These are phyloP conservation scores for Vaccinium myrtillus DNA, from an alignment of 148 eudicot species.

Conservation along the genomic window DNA sequence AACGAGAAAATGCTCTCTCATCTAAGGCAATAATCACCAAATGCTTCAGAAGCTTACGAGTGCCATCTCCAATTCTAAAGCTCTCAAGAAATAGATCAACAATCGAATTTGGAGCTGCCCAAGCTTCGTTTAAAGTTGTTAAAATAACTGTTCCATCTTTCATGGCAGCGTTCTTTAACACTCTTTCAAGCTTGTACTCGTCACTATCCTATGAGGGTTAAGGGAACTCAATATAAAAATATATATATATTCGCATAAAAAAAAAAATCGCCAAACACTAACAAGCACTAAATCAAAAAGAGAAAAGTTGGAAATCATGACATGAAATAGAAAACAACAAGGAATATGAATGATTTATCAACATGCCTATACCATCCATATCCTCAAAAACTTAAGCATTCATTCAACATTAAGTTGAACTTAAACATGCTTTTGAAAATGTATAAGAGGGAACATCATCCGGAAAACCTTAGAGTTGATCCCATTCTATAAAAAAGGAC, in stretches of 20 bases:
- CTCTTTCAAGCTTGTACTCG: slow-evolving; percentile 44
- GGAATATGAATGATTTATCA: not conserved
- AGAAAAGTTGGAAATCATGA: not conserved
- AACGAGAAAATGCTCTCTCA: slow-evolving; percentile 49
- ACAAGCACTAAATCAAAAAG: not conserved
- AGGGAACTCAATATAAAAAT: not conserved
- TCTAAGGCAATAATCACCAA: slow-evolving; percentile 58
- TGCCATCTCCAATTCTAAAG: slow-evolving; percentile 53
- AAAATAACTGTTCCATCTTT: slow-evolving; percentile 49
- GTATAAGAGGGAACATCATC: not conserved
- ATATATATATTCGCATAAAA: not conserved
- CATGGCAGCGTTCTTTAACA: slow-evolving; percentile 53
- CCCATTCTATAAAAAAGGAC: not conserved
- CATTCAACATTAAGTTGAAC: not conserved
- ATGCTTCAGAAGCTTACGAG: slow-evolving; percentile 42
- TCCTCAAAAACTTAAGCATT: not conserved
- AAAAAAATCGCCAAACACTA: not conserved
- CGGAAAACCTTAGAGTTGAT: not conserved
- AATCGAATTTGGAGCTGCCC: slow-evolving; percentile 50
- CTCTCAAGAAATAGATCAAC: slow-evolving; percentile 55
- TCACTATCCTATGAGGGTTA: slow-evolving; percentile 34
- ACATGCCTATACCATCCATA: not conserved
- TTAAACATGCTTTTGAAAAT: not conserved
- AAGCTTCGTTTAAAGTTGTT: slow-evolving; percentile 57
- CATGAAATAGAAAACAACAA: not conserved